Percentiles rank a stretch among this genome's conserved stretches.
Conservation (phyloP, 208 protist genomes). For the Trypanosomatidae sp. region DNA sequence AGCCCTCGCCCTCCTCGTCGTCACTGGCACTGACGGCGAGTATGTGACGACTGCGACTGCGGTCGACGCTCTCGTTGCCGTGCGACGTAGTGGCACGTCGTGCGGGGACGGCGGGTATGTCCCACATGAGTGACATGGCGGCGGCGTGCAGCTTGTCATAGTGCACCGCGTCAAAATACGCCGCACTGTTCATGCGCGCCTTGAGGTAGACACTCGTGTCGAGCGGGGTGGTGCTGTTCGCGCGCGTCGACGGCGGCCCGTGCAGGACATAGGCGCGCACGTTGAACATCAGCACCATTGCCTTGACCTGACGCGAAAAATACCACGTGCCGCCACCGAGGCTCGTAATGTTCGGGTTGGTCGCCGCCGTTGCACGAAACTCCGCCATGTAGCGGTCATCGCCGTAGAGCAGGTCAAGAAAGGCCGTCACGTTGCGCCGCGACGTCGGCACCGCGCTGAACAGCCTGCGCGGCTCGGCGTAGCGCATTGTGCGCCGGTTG, state of each 20-base stretch:
- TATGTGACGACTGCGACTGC: too few species aligned
- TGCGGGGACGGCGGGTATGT: too few species aligned
- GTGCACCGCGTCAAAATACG: too few species aligned
- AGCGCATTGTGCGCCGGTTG: not conserved
- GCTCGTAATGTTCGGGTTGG: not conserved
- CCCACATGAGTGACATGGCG: too few species aligned
- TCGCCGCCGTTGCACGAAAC: not conserved
- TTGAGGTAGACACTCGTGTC: not conserved
- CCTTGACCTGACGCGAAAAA: not conserved
- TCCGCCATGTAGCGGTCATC: not conserved
- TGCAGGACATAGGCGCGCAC: not conserved
- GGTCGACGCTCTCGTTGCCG: too few species aligned
- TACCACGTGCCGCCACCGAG: not conserved
- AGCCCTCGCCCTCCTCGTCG: too few species aligned
- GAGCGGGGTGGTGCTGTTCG: not conserved
- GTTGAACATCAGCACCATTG: not conserved
- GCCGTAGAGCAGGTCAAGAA: not conserved
- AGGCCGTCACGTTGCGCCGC: not conserved
- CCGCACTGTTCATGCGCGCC: not conserved
- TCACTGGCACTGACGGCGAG: too few species aligned
- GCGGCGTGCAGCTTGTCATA: too few species aligned
- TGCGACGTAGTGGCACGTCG: too few species aligned
- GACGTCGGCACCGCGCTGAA: not conserved
- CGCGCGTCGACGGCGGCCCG: too few species aligned
- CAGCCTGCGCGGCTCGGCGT: not conserved